Evolutionary conservation across 1,139 yeast species (phyloP), one percentile per base, ranked within the genome.

Genomic region (Blastobotrys serpentis): DNA sequence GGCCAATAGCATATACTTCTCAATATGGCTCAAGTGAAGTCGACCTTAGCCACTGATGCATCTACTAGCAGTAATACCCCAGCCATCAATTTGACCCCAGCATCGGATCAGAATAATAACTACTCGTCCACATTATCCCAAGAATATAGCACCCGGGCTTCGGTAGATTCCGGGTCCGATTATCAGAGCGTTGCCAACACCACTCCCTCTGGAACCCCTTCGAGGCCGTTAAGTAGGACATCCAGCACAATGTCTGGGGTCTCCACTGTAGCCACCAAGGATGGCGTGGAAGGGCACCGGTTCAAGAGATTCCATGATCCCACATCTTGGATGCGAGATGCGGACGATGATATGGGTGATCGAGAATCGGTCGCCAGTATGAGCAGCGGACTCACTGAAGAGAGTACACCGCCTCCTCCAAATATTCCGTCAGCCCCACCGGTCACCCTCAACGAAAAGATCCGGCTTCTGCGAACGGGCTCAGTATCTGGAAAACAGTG

Each of bases 221-320:
- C 79, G 3, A 70, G 85, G 49, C 84, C 86, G 0, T 60, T 79
- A 25, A 81, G 86, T 0, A 71, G 86, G 46, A 77, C 77, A 43
- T 81, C 86, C 16, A 77, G 78, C 30, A 77, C 83, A 2, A 16
- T 50, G 21, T 81, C 86, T 1, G 82, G 85, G 45, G 65, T 82
- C 29, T 81, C 87, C 0, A 81, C 84, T 17, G 82, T 85, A 1
- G 88, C 88, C 10, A 81, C 86, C 22, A 82, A 82, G 58, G 88
- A 83, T 60, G 88, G 88, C 0, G 66, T 82, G 5, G 87, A 82
- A 62, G 88, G 88, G 1, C 77, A 79, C 56, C 66, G 76, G 46
- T 70, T 79, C 44, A 80, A 76, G 56, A 67, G 79, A 51, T 54
- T 60, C n/a, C 74, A 72, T 2, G 73, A 71, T 34, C 73, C 74